Evolutionary conservation across 495 filamentous ascomycete species (phyloP).

Genomic region (Neurospora sp.): DNA sequence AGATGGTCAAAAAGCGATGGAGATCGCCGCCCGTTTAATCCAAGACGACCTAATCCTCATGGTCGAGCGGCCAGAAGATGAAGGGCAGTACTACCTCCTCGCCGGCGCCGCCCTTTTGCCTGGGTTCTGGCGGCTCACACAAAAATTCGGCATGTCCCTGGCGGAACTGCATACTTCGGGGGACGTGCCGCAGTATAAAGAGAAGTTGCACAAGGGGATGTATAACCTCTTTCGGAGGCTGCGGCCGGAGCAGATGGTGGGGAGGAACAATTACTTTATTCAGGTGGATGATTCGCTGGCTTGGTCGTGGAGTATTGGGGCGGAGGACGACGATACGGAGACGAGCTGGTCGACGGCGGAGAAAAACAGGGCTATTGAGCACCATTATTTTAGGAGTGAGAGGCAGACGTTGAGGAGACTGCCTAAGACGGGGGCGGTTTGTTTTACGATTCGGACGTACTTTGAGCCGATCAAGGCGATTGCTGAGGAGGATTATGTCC

Average conservation of each 20-base stretch:
- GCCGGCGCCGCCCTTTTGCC: constrained; percentile 72
- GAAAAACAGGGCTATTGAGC: constrained; percentile 63
- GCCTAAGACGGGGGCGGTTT: constrained; percentile 64
- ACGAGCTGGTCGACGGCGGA: constrained; percentile 66
- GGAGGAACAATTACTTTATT: constrained; percentile 61
- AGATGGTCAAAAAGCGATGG: constrained; percentile 56
- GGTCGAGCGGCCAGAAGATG: constrained; percentile 52
- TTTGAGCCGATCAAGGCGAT: constrained; percentile 62
- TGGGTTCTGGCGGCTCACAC: constrained; percentile 78
- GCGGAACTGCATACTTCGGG: constrained; percentile 78
- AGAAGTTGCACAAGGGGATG: constrained; percentile 78
- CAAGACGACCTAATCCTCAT: constrained; percentile 87
- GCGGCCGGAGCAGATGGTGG: constrained; percentile 52
- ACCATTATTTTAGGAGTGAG: constrained; percentile 75
- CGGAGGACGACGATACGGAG: constrained; percentile 48
- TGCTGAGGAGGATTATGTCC: constrained; percentile 58
- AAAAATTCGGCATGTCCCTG: constrained; percentile 79
- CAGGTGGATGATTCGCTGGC: constrained; percentile 64
- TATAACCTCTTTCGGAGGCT: constrained; percentile 66
- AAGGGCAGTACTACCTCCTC: constrained; percentile 78
- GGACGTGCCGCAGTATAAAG: constrained; percentile 65
- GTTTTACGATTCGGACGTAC: constrained; percentile 74
- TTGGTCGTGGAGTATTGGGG: constrained; percentile 67
- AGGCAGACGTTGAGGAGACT: constrained; percentile 66
- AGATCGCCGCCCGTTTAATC: constrained; percentile 57